Base-by-base conservation (phyloP, 768 basidiomycete species). In the Plicaturopsis crispa region DNA sequence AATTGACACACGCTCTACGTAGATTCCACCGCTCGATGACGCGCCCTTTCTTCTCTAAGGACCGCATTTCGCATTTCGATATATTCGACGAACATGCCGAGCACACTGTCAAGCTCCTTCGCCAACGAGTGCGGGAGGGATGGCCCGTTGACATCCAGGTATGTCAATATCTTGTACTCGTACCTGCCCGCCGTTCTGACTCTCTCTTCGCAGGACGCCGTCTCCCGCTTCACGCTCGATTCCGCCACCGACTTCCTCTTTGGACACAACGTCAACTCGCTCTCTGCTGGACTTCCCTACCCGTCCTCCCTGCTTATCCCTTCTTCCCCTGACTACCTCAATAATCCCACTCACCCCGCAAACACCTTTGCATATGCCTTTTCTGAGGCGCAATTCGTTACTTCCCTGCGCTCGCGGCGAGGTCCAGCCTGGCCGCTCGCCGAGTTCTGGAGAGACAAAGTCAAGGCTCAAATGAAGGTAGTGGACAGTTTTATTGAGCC, bases 11-110 rank as follows among this genome's bases (percentile, higher is more conserved):
- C 17, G 6, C 17, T 23, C 23, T 24, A 6, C 20, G 13, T 10
- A 67, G 65, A 44, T 68, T 66, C 33, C 67, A 67, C 36, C 61
- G 67, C 14, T 44, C 50, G 5, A 69, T 67, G 62, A 60, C 67
- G 1, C 57, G 65, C 17, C 65, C 65, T 2, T 67, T 67, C 53
- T 69, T 67, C 49, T 57, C 31, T 37, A 61, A 43, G 26, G 61
- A 66, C 17, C 52, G 63, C 14, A 56, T 65, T 43, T 55, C 56
- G 20, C 54, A 67, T 40, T 66, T 69, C 38, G 59, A 65, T 30
- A 60, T 57, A 4, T 67, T 69, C 37, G 62, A 67, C 32, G 48
- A 46, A 37, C 62, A 65, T 20, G 52, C 61, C 4, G 48, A 54
- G 13, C 51, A 57, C n/a, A 58, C 56, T 0, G 51, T 66, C 17